These are phyloP conservation scores for Kwoniella dejecticola DNA, from an alignment of 768 basidiomycete species.

Conservation along the genomic window DNA sequence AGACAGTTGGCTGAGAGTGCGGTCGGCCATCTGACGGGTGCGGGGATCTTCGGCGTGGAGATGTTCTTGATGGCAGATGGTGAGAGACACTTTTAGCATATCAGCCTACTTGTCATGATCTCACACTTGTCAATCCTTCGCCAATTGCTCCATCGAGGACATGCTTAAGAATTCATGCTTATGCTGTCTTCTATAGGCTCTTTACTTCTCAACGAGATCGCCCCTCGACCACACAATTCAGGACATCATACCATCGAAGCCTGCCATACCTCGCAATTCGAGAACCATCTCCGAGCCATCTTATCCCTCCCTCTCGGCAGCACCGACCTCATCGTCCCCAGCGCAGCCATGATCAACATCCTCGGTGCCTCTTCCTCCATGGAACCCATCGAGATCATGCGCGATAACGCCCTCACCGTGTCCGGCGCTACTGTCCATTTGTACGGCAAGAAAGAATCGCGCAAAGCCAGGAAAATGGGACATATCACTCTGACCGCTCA, in stretches of 20 bases:
- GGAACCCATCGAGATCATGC: conserved; percentile 60
- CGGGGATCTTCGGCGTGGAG: conserved; percentile 95
- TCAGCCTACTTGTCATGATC: too few species aligned
- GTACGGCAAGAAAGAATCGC: conserved; percentile 89
- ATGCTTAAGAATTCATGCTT: too few species aligned
- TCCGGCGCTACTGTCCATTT: conserved; percentile 82
- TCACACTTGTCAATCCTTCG: too few species aligned
- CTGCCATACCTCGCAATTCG: conserved; percentile 93
- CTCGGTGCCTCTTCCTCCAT: conserved; percentile 75
- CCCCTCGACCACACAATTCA: conserved; percentile 96
- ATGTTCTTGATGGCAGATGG: conserved; percentile 93
- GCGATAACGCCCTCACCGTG: conserved; percentile 65
- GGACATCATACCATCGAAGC: conserved; percentile 99
- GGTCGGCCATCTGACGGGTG: conserved; percentile 74
- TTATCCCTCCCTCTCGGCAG: conserved; percentile 85
- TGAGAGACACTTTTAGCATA: conserved; percentile 58
- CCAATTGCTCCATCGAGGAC: too few species aligned
- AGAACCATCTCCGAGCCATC: conserved; percentile 94
- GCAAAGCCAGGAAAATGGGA: conserved; percentile 95
- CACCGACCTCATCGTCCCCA: conserved; percentile 80
- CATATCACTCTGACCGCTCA: conserved; percentile 87
- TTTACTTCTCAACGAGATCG: conserved; percentile 92
- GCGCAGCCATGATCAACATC: conserved; percentile 90
- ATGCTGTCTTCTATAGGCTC: too few species aligned
- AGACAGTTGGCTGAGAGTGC: conserved; percentile 76